Evolutionary conservation across 2,329 filamentous ascomycete species (phyloP).

Genomic region (Aspergillus nomiae): DNA sequence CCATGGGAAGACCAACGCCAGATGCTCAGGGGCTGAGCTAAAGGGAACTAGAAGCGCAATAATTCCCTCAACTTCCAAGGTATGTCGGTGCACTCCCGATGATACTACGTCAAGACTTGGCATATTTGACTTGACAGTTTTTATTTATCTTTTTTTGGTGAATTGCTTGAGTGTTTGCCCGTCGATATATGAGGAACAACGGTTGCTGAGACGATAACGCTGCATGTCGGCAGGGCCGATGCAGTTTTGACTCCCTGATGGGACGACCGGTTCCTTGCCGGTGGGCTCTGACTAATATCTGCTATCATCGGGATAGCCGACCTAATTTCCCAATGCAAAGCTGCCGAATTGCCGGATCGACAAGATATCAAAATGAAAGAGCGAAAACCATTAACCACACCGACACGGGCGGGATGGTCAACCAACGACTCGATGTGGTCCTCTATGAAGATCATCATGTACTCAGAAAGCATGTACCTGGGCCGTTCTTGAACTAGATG

Average conservation of each 20-base stretch:
- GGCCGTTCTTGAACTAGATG: too few relatives aligned
- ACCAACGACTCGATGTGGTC: neutral
- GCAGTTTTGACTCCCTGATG: neutral
- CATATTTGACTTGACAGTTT: neutral
- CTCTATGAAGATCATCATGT: neutral
- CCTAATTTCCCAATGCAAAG: neutral
- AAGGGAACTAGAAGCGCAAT: neutral
- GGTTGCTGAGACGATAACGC: neutral
- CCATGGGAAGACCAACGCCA: neutral
- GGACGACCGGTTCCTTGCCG: neutral
- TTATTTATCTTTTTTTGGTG: neutral
- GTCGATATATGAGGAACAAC: neutral
- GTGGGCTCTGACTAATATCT: neutral
- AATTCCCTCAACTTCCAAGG: neutral
- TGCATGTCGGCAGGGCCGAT: neutral
- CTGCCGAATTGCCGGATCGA: neutral
- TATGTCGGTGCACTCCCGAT: neutral
- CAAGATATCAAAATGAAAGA: neutral
- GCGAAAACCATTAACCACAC: neutral
- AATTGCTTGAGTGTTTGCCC: too few relatives aligned
- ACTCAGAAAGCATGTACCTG: neutral
- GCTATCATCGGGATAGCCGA: neutral
- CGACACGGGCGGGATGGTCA: neutral
- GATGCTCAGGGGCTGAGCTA: neutral
- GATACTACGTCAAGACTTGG: neutral